Percentiles rank a stretch among this genome's conserved stretches.
phyloP scores from a whole-genome alignment of 1,284 basidiomycete species.

The Cryptococcus sp. region DNA sequence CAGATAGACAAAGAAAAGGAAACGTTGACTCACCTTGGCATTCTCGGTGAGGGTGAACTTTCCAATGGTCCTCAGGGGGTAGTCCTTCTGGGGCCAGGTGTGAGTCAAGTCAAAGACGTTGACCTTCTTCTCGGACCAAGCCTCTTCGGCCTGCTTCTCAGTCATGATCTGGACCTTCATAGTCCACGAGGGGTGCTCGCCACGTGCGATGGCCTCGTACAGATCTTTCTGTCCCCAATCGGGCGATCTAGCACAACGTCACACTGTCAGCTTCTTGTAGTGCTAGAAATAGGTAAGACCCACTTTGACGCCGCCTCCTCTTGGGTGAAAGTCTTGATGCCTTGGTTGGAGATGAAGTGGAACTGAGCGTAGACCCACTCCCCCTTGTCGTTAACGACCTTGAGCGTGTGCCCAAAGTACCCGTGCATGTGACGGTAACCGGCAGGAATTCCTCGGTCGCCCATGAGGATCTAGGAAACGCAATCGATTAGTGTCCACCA shows the following conservation, averaged over 20 bases:
- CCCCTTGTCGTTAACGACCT: slow-evolving; percentile 79
- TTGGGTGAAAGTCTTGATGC: slow-evolving; percentile 63
- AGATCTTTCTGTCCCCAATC: slow-evolving; percentile 77
- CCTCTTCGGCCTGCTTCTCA: slow-evolving; percentile 80
- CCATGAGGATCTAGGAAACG: slow-evolving; percentile 37
- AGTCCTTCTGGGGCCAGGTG: slow-evolving; percentile 80
- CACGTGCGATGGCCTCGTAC: slow-evolving; percentile 70
- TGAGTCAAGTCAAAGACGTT: slow-evolving; percentile 81
- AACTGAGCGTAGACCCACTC: slow-evolving; percentile 81
- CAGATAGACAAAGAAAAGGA: no score
- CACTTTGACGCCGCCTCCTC: slow-evolving; percentile 47
- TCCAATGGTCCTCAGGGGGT: slow-evolving; percentile 81
- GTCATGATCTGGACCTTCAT: slow-evolving; percentile 76
- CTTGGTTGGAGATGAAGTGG: slow-evolving; percentile 72
- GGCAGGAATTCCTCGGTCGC: slow-evolving; percentile 82
- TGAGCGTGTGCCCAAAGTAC: slow-evolving; percentile 91
- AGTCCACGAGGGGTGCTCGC: slow-evolving; percentile 56
- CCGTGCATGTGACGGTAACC: slow-evolving; percentile 82
- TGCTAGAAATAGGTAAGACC: slow-evolving; percentile 1
- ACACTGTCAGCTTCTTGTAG: neutral
- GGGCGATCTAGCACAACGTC: slow-evolving; percentile 60
- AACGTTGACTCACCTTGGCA: slow-evolving; percentile 54
- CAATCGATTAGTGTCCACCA: neutral
- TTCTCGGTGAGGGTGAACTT: slow-evolving; percentile 86
- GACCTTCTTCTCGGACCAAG: slow-evolving; percentile 58